Evolutionary conservation across 345 rosid genomes (phyloP).

Genomic region (Ceriops tagal): DNA sequence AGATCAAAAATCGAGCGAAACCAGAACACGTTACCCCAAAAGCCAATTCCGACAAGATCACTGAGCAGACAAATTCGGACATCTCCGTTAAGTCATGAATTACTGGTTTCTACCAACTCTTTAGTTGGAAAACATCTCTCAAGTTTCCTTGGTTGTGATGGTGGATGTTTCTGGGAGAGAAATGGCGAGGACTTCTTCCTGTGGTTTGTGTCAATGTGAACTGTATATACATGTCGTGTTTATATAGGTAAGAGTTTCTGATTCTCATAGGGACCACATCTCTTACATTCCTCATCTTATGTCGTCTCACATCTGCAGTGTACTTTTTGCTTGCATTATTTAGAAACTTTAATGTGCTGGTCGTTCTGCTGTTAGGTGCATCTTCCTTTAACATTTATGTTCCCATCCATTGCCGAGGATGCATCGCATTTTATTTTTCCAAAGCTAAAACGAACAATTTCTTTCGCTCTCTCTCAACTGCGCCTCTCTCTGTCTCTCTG

Average conservation of each 20-base stretch:
- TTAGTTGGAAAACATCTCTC: conserved; percentile 19
- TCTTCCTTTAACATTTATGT: too few relatives aligned
- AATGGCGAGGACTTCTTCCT: conserved; percentile 28
- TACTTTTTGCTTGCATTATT: not conserved
- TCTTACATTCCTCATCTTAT: not conserved
- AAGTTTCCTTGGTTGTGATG: conserved; percentile 15
- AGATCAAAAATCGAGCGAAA: conserved; percentile 41
- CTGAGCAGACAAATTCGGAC: conserved; percentile 26
- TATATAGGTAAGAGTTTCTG: conserved; percentile 23
- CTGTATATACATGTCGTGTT: conserved; percentile 30
- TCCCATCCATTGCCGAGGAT: not conserved
- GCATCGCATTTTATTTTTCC: not conserved
- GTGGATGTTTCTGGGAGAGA: conserved; percentile 26
- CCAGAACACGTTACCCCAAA: conserved; percentile 34
- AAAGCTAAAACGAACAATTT: too few relatives aligned
- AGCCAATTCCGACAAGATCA: conserved; percentile 37
- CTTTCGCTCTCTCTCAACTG: too few relatives aligned
- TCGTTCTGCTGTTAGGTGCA: not conserved
- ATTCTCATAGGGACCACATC: conserved; percentile 23
- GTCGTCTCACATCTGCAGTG: conserved; percentile 1
- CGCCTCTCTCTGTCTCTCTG: conserved; percentile 9
- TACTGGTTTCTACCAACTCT: conserved; percentile 27
- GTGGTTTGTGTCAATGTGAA: conserved; percentile 31
- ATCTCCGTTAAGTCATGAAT: conserved; percentile 42
- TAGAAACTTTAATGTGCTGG: not conserved